Evolutionary conservation across 2,329 filamentous ascomycete species (phyloP).

Genomic region (Meredithiella fracta): DNA sequence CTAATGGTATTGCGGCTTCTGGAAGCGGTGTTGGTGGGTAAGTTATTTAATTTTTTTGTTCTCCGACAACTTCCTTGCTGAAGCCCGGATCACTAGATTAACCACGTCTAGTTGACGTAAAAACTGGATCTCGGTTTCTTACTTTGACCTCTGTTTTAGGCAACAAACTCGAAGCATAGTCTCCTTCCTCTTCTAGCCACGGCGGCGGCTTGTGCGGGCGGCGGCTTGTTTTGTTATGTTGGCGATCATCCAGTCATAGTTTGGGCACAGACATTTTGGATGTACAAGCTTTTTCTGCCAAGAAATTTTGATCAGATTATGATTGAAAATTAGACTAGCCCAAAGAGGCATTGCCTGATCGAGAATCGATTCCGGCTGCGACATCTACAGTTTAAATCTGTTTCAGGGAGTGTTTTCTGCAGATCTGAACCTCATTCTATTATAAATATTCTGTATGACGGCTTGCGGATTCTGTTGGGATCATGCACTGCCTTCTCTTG

Average conservation of each 20-base stretch:
- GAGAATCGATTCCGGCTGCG: too few relatives aligned
- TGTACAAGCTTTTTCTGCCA: neutral
- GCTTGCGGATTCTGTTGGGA: too few relatives aligned
- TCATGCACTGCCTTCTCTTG: too few relatives aligned
- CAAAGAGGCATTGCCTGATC: neutral
- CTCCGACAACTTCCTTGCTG: neutral
- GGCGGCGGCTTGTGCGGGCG: neutral
- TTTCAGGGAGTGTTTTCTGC: too few relatives aligned
- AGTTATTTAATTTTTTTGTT: constrained; percentile 1
- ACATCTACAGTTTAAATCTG: too few relatives aligned
- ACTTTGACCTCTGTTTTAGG: neutral
- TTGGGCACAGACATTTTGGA: neutral
- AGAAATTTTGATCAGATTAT: too few relatives aligned
- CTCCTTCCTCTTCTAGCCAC: neutral
- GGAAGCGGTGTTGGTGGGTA: constrained; percentile 25
- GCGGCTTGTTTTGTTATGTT: neutral
- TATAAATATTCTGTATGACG: too few relatives aligned
- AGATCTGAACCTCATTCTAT: too few relatives aligned
- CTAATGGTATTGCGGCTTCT: constrained; percentile 26
- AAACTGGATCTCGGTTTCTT: neutral
- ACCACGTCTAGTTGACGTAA: neutral
- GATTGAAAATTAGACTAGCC: neutral
- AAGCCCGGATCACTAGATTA: too few relatives aligned
- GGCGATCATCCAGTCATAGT: neutral
- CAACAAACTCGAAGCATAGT: neutral